Evolutionary conservation across 345 rosid species (phyloP).

Genomic region (Noccaea bulbosa): DNA sequence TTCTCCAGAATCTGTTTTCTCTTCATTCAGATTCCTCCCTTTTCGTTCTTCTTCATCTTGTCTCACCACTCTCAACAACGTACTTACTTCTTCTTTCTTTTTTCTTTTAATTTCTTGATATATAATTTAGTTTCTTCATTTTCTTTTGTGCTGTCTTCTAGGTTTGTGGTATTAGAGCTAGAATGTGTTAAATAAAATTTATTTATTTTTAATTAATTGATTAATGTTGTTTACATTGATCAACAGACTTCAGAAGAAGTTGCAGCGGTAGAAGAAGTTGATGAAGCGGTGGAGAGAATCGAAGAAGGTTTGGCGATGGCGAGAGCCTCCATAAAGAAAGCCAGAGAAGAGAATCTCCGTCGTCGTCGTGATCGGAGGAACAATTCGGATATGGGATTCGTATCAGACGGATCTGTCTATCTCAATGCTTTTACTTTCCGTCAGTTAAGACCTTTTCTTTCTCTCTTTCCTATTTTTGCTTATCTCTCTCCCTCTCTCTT

Average conservation of each 20-base stretch:
- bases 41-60: slow-evolving; percentile 30
- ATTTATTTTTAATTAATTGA: background rate
- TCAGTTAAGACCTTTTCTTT: slow-evolving; percentile 56
- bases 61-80: slow-evolving; percentile 38
- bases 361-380: slow-evolving; percentile 42
- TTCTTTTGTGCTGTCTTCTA: background rate
- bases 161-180: background rate
- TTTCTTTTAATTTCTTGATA: background rate
- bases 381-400: slow-evolving; percentile 32
- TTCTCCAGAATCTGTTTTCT: slow-evolving; percentile 22
- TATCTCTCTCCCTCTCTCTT: background rate
- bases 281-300: slow-evolving; percentile 46
- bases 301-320: slow-evolving; percentile 68
- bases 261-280: slow-evolving; percentile 35
- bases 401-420: slow-evolving; percentile 61
- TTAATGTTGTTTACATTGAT: background rate
- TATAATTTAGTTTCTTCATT: background rate
- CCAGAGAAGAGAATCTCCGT: slow-evolving; percentile 44
- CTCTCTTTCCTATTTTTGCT: slow-evolving; percentile 25
- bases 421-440: slow-evolving; percentile 63
- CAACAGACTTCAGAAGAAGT: slow-evolving; percentile 30
- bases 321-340: slow-evolving; percentile 60
- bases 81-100: background rate
- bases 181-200: background rate
- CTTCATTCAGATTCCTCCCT: slow-evolving; percentile 30